Evolutionary conservation across 2,329 filamentous ascomycete species (phyloP).

Genomic region (Mycosphaerella sp.): DNA sequence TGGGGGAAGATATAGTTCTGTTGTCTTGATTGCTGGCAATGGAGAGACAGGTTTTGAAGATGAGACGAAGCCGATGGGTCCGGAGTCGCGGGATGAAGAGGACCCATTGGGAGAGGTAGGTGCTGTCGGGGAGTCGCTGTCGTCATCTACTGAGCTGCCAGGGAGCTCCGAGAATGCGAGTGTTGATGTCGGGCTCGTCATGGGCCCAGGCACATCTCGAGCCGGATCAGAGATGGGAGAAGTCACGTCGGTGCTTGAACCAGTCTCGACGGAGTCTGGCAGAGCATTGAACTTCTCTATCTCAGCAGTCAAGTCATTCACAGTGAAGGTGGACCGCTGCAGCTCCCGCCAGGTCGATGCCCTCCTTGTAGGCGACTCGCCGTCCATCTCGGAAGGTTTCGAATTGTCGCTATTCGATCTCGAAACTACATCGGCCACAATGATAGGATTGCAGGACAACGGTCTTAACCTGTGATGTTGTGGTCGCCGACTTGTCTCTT

Average conservation of each 20-base stretch:
- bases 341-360: constrained; percentile 3
- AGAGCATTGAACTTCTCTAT: background rate
- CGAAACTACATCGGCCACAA: constrained; percentile 1
- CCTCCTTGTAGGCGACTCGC: constrained; percentile 10
- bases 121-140: background rate
- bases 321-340: constrained; percentile 4
- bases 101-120: background rate
- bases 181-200: background rate
- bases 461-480: background rate
- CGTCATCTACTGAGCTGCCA: background rate
- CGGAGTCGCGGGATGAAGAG: background rate
- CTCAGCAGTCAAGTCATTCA: constrained; percentile 1
- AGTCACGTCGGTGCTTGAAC: background rate
- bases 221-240: background rate
- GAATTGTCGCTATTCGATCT: background rate
- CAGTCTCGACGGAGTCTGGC: background rate
- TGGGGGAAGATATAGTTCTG: constrained; percentile 9
- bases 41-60: background rate
- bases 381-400: constrained; percentile 8
- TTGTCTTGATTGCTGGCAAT: constrained; percentile 1
- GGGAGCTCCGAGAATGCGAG: background rate
- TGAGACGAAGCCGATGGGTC: constrained; percentile 1
- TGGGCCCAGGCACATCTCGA: background rate
- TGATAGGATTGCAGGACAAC: constrained; percentile 1
- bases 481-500: background rate